Conservation (phyloP, 2,329 filamentous ascomycete species). For the Hymenoscyphus albidus region DNA sequence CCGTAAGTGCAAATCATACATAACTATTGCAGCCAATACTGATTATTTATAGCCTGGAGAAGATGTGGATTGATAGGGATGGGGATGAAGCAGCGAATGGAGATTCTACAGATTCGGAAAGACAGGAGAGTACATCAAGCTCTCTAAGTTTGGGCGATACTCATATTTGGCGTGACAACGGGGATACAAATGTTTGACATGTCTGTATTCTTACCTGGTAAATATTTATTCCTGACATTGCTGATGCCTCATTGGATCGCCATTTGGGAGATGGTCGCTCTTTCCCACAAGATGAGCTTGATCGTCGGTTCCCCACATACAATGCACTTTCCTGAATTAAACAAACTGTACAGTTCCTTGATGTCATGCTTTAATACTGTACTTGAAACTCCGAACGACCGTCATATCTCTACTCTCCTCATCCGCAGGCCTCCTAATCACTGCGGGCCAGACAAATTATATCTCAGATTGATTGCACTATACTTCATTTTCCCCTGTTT, state of each 20-base stretch:
- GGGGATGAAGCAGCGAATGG: conserved; percentile 20
- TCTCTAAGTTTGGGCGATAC: conserved; percentile 48
- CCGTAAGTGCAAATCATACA: conserved; percentile 49
- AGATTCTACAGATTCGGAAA: conserved; percentile 11
- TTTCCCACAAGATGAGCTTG: not conserved
- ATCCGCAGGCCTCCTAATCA: conserved; percentile 1
- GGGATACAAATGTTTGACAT: conserved; percentile 33
- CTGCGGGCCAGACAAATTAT: not conserved
- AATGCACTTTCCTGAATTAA: conserved; percentile 1
- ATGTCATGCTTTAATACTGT: not conserved
- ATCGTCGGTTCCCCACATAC: not conserved
- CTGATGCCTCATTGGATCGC: not conserved
- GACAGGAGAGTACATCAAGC: conserved; percentile 40
- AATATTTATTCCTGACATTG: conserved; percentile 13
- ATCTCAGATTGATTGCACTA: conserved; percentile 3
- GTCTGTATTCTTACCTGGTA: not conserved
- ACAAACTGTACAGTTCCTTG: not conserved
- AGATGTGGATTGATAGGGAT: conserved; percentile 56
- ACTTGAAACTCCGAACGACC: conserved; percentile 13
- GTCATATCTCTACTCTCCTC: conserved; percentile 4
- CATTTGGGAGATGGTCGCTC: conserved; percentile 7
- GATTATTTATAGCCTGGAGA: conserved; percentile 50
- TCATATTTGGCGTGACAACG: conserved; percentile 46
- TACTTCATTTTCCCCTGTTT: conserved; percentile 1
- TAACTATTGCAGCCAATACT: conserved; percentile 13